These are phyloP conservation scores for Mikania micrantha DNA, from an alignment of 129 eudicot genomes.

Conservation along the genomic window DNA sequence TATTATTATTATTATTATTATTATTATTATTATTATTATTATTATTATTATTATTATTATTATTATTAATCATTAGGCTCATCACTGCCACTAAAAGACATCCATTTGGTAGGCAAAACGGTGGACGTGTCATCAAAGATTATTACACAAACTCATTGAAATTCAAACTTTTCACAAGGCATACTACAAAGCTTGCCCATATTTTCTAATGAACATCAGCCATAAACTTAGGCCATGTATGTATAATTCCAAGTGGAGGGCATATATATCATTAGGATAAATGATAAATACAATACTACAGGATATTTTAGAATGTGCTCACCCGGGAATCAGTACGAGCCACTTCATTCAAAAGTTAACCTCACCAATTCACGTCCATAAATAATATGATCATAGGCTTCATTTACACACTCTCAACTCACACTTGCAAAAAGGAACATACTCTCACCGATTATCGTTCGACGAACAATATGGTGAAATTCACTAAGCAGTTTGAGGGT, in stretches of 20 bases:
- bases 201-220: conserved; percentile 20
- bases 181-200: conserved; percentile 18
- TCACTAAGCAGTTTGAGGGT: conserved; percentile 82
- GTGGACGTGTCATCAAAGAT: conserved; percentile 12
- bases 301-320: conserved; percentile 80
- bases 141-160: conserved; percentile 1
- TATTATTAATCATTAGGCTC: background rate
- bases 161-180: conserved; percentile 18
- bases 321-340: conserved; percentile 39
- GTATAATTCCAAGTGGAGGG: conserved; percentile 67
- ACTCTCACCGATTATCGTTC: background rate
- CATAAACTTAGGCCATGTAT: conserved; percentile 22
- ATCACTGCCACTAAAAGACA: background rate
- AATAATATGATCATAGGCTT: conserved; percentile 38
- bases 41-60: no score
- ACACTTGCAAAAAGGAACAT: conserved; percentile 6
- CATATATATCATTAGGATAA: conserved; percentile 54
- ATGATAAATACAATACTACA: conserved; percentile 31
- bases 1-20: no score
- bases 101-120: conserved; percentile 8
- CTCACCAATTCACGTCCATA: conserved; percentile 46
- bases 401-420: conserved; percentile 35
- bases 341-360: conserved; percentile 37
- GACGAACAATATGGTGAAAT: conserved; percentile 61
- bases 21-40: no score